A percentile compares a stretch with the other conserved stretches of the same genome.
These are phyloP conservation scores for Sapria himalayana DNA, from an alignment of 345 rosid species.

Conservation along the genomic window DNA sequence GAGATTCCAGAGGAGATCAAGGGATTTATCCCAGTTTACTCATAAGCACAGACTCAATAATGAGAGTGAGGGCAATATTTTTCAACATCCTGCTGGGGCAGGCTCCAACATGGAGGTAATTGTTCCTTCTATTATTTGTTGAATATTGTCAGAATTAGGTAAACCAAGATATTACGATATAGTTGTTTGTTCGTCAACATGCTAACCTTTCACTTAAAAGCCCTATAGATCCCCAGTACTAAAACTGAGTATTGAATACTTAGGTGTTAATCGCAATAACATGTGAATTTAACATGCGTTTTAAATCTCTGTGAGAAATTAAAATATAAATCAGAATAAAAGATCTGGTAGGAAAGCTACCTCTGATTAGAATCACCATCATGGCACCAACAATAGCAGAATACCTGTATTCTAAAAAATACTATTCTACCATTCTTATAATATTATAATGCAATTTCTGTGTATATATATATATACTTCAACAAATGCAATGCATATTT, in stretches of 20 bases:
- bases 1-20: slow-evolving; percentile 29
- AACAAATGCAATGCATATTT: background rate
- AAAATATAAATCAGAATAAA: too few relatives aligned
- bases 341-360: too few relatives aligned
- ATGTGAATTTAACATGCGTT: background rate
- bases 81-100: slow-evolving; percentile 40
- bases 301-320: background rate
- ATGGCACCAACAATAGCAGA: too few relatives aligned
- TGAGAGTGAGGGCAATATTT: slow-evolving; percentile 15
- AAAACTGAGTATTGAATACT: too few relatives aligned
- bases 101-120: slow-evolving; percentile 52
- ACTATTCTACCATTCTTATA: too few relatives aligned
- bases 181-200: too few relatives aligned
- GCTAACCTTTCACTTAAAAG: too few relatives aligned
- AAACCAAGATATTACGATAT: too few relatives aligned
- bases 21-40: slow-evolving; percentile 20
- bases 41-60: slow-evolving; percentile 24
- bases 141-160: background rate
- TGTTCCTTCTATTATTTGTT: slow-evolving; percentile 3
- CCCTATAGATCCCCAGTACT: background rate
- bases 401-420: too few relatives aligned
- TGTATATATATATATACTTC: background rate
- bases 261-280: background rate
- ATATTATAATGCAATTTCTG: background rate
- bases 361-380: too few relatives aligned